Base-by-base conservation (phyloP, 2,329 filamentous ascomycete genomes). In the Aspergillus luchuensis region DNA sequence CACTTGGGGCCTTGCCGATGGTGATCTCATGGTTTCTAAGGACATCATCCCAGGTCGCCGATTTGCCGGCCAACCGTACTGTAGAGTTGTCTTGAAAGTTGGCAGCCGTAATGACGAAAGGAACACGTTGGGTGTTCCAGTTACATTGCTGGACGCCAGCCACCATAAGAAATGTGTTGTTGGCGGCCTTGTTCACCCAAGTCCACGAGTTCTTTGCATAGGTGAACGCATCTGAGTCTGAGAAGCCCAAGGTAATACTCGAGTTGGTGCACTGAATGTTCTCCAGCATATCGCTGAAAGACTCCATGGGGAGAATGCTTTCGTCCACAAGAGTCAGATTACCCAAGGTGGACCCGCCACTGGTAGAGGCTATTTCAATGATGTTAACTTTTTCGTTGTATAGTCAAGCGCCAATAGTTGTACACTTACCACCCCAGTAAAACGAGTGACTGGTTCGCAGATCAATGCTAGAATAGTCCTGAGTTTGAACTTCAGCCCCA, bases 81-180 rank as follows among this genome's bases (percentile, higher is more conserved):
- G 60, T 57, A 15, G 60, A 50, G 11, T 48, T 30, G 5, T 66
- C 60, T 28, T 63, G 59, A 36, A 67, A 71, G 21, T 30, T 33
- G 28, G 68, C 58, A 11, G 61, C 60, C 4, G 63, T 63, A 25
- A 67, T 63, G 39, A 63, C 41, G 38, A 69, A 69, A 17, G 68
- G 68, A 38, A 65, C 43, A 4, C 68, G 52, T 28, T 60, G 54
- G 8, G 53, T 38, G 38, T 68, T 69, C 66, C 64, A 71, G n/a
- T 61, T 61, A 61, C 68, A 71, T 17, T 69, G 63, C 2, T 57
- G 57, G n/a, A 52, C 59, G 13, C 66, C 68, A 21, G 67, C 63
- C 21, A 71, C 63, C 23, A 71, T 30, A 8, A 71, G 50, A 11
- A 71, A 59, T 5, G 59, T 62, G 19, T 59, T 61, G 30, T 64